phyloP scores from a whole-genome alignment of 805 yeast genomes.

The Saccharomycopsis amapae region DNA sequence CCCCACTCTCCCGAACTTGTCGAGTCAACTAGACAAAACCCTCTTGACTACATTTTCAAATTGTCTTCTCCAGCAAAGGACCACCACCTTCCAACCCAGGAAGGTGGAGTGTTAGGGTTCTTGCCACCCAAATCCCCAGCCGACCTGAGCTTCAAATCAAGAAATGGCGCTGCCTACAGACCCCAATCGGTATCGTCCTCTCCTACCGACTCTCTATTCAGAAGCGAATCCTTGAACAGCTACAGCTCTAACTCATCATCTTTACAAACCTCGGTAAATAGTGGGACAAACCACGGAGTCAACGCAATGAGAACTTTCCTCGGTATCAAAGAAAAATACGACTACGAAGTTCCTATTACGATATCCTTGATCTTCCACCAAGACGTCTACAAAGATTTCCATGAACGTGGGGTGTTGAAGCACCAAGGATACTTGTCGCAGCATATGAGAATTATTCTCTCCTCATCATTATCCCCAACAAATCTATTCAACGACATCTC shows the following conservation, averaged over 20 bases:
- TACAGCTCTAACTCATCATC: not conserved
- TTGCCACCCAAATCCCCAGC: too few relatives aligned
- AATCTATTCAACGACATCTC: too few relatives aligned
- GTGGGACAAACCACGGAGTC: not conserved
- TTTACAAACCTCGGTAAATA: not conserved
- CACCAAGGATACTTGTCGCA: slow-evolving; percentile 11
- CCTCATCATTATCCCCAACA: slow-evolving; percentile 11
- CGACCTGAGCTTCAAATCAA: too few relatives aligned
- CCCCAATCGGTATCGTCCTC: not conserved
- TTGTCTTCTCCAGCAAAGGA: not conserved
- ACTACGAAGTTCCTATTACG: slow-evolving; percentile 6
- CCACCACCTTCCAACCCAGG: slow-evolving; percentile 1
- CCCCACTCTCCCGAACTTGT: slow-evolving; percentile 1
- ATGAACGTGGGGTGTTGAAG: slow-evolving; percentile 10
- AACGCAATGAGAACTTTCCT: not conserved
- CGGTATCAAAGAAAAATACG: not conserved
- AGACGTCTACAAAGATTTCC: slow-evolving; percentile 11
- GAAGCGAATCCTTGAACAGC: not conserved
- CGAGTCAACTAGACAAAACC: not conserved
- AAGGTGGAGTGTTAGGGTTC: too few relatives aligned
- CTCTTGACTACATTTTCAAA: slow-evolving; percentile 10
- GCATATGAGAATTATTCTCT: slow-evolving; percentile 9
- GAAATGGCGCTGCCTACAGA: too few relatives aligned
- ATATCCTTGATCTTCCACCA: slow-evolving; percentile 8
- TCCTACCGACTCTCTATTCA: slow-evolving; percentile 1